Evolutionary conservation across 495 filamentous ascomycete species (phyloP), one percentile per base, ranked within the genome.

Genomic region (Pyronema domesticum): DNA sequence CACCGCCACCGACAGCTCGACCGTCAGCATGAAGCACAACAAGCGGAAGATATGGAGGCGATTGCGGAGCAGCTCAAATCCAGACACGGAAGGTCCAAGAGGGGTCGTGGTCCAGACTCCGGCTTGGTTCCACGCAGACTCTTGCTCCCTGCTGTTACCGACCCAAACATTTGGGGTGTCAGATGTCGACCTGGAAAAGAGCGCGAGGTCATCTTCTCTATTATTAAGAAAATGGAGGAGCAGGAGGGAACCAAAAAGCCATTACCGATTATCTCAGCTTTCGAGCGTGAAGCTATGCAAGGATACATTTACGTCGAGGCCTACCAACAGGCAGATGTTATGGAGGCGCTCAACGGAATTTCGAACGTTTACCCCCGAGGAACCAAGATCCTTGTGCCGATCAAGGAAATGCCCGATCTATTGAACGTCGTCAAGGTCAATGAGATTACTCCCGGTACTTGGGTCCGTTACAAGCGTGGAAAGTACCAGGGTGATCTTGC

Each of bases 291-390:
- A 48, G 74, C 81, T 18, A 94, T 95, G 85, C 79, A 82, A 60
- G 93, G 93, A 36, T 89, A 89, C 68, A 79, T 99, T 64, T 99
- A 96, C 69, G 80, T 95, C 37, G 93, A 99, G 69, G 87, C 91
- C 10, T 77, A 79, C 59, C 75, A 85, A 49, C 84, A 89, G 64
- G 80, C 83, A 42, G 91, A 95, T 67, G 81, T 99, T 52, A 70
- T 87, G 67, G 69, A 79, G 8, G 83, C 84, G 4, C 70, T 91
- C 35, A 84, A 95, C 46, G 85, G 81, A 7, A 76, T 96, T 58
- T 78, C 81, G 54, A 84, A 89, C 65, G 81, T 86, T 30, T 98
- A 94, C 64, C 83, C 86, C 14, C 74, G 85, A 46, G 80, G 78
- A 23, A 91, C 88, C 67, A 77, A 86, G 67, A 75, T 86, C 37